phyloP scores from a whole-genome alignment of 371 early-diverging fungal species.

The Mortierella sp. region DNA sequence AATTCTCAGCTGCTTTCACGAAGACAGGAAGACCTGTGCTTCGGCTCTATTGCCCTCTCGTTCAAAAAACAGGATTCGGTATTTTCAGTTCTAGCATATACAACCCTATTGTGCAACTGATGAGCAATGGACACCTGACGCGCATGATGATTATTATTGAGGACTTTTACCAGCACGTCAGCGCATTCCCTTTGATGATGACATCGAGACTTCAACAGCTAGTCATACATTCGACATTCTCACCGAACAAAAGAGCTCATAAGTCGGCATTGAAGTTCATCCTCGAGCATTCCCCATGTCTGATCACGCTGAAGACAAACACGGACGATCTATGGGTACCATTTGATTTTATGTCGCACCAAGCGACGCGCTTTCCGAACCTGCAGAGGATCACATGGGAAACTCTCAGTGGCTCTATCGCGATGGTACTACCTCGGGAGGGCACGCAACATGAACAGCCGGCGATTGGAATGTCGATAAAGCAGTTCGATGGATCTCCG shows the following conservation, averaged over 20 bases:
- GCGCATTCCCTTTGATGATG: not conserved
- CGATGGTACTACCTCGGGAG: too few species aligned
- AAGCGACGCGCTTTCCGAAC: too few species aligned
- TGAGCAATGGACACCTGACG: not conserved
- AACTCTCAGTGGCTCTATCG: too few species aligned
- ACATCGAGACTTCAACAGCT: not conserved
- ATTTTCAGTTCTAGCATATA: slow-evolving; percentile 4
- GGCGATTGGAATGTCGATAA: too few species aligned
- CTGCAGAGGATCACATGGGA: too few species aligned
- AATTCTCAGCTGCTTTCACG: too few species aligned
- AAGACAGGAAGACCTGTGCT: too few species aligned
- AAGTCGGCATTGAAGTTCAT: not conserved
- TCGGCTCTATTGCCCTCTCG: not conserved
- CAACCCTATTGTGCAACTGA: slow-evolving; percentile 10
- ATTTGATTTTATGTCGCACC: too few species aligned
- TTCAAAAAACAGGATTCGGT: slow-evolving; percentile 3
- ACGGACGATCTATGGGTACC: too few species aligned
- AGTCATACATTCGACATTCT: not conserved
- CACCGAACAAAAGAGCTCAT: not conserved
- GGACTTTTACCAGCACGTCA: slow-evolving; percentile 10
- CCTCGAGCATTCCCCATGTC: not conserved
- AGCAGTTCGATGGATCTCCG: too few species aligned
- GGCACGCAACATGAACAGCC: too few species aligned
- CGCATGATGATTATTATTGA: slow-evolving; percentile 1
- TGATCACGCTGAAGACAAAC: not conserved